Evolutionary conservation across 2,329 filamentous ascomycete species (phyloP).

Genomic region (Penicillium sp.): DNA sequence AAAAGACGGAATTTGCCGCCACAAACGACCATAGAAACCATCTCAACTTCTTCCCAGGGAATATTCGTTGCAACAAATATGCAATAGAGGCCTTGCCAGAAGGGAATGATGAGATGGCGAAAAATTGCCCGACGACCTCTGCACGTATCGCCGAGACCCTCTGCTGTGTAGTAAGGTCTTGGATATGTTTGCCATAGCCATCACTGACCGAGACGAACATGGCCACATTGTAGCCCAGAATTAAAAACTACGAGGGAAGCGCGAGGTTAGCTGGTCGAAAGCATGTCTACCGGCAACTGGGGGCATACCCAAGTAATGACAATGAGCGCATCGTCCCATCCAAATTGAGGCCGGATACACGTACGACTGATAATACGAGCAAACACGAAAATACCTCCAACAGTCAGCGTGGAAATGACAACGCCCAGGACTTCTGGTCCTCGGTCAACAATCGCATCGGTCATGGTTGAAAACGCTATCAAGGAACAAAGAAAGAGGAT

Average conservation of each 20-base stretch:
- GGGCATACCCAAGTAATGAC: slow-evolving; percentile 1
- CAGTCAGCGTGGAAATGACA: not conserved
- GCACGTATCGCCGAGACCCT: not conserved
- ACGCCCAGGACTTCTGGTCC: not conserved
- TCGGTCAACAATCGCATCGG: not conserved
- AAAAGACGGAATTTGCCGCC: not conserved
- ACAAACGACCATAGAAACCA: slow-evolving; percentile 2
- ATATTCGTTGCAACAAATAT: slow-evolving; percentile 1
- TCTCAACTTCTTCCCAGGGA: not conserved
- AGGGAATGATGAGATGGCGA: not conserved
- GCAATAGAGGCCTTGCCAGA: not conserved
- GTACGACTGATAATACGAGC: not conserved
- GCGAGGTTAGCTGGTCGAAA: not conserved
- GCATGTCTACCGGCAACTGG: too few species aligned
- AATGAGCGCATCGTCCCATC: not conserved
- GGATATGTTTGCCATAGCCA: not conserved
- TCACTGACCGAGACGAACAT: not conserved
- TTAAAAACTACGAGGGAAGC: not conserved
- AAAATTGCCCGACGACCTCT: not conserved
- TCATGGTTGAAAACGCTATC: not conserved
- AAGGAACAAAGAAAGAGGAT: not conserved
- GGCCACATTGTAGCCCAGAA: not conserved
- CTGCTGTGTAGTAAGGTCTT: not conserved
- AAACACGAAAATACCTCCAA: not conserved
- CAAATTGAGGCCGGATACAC: not conserved